Conservation (phyloP, 257 asterid species). For the Handroanthus guayacan region DNA sequence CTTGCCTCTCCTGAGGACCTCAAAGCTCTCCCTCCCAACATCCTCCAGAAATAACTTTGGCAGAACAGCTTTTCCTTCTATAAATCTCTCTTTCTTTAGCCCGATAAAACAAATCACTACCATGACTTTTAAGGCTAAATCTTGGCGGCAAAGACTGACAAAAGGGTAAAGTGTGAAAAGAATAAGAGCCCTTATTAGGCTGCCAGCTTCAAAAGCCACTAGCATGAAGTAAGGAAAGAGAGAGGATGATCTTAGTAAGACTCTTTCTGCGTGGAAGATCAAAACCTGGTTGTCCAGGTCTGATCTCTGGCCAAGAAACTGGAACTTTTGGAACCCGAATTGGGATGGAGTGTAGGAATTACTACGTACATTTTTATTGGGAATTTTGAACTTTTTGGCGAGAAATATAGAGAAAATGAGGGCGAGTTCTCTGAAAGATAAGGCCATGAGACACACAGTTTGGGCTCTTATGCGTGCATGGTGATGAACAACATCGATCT, state of each 20-base stretch:
- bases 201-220: slow-evolving; percentile 58
- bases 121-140: slow-evolving; percentile 28
- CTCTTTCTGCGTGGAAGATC: slow-evolving; percentile 48
- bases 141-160: slow-evolving; percentile 28
- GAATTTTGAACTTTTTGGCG: slow-evolving; percentile 19
- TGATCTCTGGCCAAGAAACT: slow-evolving; percentile 20
- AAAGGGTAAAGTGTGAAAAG: slow-evolving; percentile 46
- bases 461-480: slow-evolving; percentile 4
- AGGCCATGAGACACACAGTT: slow-evolving; percentile 16
- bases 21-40: slow-evolving; percentile 49
- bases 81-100: slow-evolving; percentile 38
- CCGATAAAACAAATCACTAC: slow-evolving; percentile 42
- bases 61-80: slow-evolving; percentile 43
- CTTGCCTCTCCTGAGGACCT: slow-evolving; percentile 38
- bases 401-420: slow-evolving; percentile 22
- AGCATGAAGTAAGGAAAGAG: slow-evolving; percentile 56
- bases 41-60: slow-evolving; percentile 52
- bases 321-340: slow-evolving; percentile 31
- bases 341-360: background rate
- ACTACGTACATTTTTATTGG: background rate
- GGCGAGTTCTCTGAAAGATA: slow-evolving; percentile 22
- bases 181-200: slow-evolving; percentile 43
- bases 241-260: slow-evolving; percentile 41
- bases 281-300: slow-evolving; percentile 37
- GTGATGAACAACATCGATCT: background rate